phyloP scores from a whole-genome alignment of 169 alveolate species.

The Besnoitia besnoiti region DNA sequence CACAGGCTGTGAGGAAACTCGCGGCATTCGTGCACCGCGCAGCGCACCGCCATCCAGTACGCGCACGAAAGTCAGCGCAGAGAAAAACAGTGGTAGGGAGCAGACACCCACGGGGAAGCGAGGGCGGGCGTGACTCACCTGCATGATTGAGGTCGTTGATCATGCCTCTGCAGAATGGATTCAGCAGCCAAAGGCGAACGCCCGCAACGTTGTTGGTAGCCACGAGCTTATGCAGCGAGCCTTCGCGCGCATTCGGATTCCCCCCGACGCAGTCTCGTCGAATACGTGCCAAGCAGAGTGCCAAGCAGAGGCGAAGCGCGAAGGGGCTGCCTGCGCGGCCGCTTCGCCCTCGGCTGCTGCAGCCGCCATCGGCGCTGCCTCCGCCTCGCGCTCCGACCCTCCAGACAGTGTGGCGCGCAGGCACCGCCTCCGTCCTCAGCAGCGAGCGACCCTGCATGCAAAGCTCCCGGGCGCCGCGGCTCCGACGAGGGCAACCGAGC shows the following conservation, averaged over 20 bases:
- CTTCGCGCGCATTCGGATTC: conserved; percentile 43
- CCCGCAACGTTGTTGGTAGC: conserved; percentile 60
- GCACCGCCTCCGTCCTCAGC: too few relatives aligned
- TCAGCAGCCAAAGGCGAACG: conserved; percentile 62
- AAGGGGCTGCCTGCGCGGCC: background rate
- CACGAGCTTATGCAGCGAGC: conserved; percentile 50
- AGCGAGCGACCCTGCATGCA: too few relatives aligned
- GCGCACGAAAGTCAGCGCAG: too few relatives aligned
- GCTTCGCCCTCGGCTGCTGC: background rate
- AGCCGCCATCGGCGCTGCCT: background rate
- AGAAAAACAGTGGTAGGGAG: too few relatives aligned
- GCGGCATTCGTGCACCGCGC: too few relatives aligned
- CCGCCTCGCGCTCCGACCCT: background rate
- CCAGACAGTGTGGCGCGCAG: too few relatives aligned
- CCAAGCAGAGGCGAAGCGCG: background rate
- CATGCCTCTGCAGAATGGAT: conserved; percentile 54
- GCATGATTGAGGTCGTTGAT: conserved; percentile 63
- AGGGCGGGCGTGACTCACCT: conserved; percentile 58
- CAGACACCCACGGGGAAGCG: too few relatives aligned
- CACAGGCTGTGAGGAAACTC: too few relatives aligned
- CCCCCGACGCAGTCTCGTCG: background rate
- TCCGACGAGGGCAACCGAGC: too few relatives aligned
- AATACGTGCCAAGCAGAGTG: background rate
- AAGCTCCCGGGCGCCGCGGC: too few relatives aligned
- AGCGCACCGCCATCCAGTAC: too few relatives aligned